These are phyloP conservation scores for Pelargonium cotyledonis DNA, from an alignment of 441 rosid genomes.

Conservation along the genomic window DNA sequence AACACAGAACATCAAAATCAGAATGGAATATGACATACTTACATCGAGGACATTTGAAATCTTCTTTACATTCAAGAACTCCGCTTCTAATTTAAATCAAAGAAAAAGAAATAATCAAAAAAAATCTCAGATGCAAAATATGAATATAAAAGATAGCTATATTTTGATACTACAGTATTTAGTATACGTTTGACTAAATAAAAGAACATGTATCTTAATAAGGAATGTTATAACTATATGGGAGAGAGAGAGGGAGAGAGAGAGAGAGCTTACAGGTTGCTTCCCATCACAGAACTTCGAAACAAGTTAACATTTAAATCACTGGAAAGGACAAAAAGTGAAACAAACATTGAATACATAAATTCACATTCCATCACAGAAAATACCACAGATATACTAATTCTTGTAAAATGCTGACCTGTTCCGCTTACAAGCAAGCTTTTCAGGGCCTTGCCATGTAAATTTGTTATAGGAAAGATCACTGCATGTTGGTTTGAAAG, in stretches of 20 bases:
- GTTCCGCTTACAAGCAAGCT: conserved; percentile 53
- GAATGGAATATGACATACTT: conserved; percentile 26
- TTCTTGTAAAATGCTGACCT: no score
- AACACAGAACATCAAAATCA: not conserved
- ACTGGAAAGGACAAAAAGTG: not conserved
- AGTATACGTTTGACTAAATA: no score
- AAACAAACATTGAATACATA: not conserved
- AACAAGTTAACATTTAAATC: conserved; percentile 39
- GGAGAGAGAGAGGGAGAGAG: no score
- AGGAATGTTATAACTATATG: no score
- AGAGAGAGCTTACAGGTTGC: no score
- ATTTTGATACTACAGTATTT: no score
- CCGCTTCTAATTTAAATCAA: conserved; percentile 31
- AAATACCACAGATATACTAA: no score
- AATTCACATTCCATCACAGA: no score
- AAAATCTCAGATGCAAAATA: not conserved
- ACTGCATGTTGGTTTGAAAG: conserved; percentile 36
- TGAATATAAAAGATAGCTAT: no score
- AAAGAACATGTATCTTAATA: no score
- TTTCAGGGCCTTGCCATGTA: conserved; percentile 49
- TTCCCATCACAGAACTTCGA: conserved; percentile 36
- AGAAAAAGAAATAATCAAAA: not conserved
- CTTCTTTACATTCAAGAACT: conserved; percentile 50
- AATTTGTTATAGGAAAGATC: conserved; percentile 90
- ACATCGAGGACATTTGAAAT: conserved; percentile 58